A percentile compares a stretch with the other conserved stretches of the same genome.
phyloP scores from a whole-genome alignment of 305 asterid species.

The Striga hermonthica region DNA sequence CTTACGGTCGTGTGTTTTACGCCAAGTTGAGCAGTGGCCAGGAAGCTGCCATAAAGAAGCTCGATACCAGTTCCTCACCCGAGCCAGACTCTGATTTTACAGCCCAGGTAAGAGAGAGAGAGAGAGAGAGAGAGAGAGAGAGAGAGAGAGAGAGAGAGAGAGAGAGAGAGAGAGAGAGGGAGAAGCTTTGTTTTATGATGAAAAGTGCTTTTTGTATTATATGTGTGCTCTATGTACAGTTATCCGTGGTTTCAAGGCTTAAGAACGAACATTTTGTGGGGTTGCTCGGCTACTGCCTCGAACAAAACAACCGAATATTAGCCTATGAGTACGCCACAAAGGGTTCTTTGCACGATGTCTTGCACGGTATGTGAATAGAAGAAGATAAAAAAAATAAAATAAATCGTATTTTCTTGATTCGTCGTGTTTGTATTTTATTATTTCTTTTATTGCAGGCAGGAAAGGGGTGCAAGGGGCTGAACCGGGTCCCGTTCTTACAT shows the following conservation, averaged over 20 bases:
- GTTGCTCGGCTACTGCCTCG: constrained; percentile 74
- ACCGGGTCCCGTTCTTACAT: constrained; percentile 70
- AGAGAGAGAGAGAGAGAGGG: no score
- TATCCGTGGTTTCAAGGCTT: constrained; percentile 74
- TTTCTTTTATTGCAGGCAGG: constrained; percentile 31
- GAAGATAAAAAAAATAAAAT: no score
- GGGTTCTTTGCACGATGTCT: constrained; percentile 81
- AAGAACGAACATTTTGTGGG: constrained; percentile 70
- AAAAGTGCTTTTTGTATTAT: not conserved
- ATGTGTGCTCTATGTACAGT: constrained; percentile 36
- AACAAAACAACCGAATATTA: constrained; percentile 55
- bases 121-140: no score
- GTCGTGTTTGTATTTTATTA: constrained; percentile 6
- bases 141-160: no score
- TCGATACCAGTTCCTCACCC: constrained; percentile 59
- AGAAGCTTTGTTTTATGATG: no score
- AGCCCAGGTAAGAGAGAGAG: constrained; percentile 77
- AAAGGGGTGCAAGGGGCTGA: constrained; percentile 55
- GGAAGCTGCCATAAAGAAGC: constrained; percentile 65
- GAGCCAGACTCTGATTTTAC: constrained; percentile 86
- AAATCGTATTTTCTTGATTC: not conserved
- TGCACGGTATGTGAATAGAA: constrained; percentile 49
- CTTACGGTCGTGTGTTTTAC: constrained; percentile 78
- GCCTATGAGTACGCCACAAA: constrained; percentile 69
- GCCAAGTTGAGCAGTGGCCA: constrained; percentile 56